A percentile compares a stretch with the other conserved stretches of the same genome.
Conservation (phyloP, 306 rosid species). For the Castanea mollissima region DNA sequence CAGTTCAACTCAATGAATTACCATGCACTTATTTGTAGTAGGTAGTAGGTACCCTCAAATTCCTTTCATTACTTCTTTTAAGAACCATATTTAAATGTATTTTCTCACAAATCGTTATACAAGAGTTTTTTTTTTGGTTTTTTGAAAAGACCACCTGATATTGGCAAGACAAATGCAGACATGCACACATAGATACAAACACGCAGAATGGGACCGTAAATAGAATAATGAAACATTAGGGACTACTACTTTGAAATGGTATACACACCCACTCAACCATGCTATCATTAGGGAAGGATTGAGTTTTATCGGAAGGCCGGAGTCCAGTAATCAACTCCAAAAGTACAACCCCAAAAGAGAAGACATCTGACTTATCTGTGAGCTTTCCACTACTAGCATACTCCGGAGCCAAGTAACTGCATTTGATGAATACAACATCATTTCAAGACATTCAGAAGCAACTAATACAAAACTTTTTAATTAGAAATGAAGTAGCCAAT, state of each 20-base stretch:
- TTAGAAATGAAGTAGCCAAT: no score
- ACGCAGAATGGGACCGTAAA: not conserved
- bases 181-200: not conserved
- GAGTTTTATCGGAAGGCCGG: constrained; percentile 48
- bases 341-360: constrained; percentile 66
- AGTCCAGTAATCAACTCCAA: constrained; percentile 65
- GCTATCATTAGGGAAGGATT: constrained; percentile 49
- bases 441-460: not conserved
- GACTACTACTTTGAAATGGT: not conserved
- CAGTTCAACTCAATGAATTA: not conserved
- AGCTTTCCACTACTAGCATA: constrained; percentile 67
- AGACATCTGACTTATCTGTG: constrained; percentile 64
- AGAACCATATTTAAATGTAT: no score
- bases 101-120: no score
- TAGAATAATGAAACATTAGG: not conserved
- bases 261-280: constrained; percentile 62
- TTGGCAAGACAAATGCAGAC: not conserved
- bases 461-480: no score
- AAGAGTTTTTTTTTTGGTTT: no score
- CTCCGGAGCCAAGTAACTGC: constrained; percentile 69
- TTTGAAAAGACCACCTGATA: no score
- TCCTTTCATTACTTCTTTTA: no score
- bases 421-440: constrained; percentile 10
- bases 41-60: no score
- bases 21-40: no score